Evolutionary conservation across 2,329 filamentous ascomycete genomes (phyloP).

Genomic region (Sclerotinia subarctica): DNA sequence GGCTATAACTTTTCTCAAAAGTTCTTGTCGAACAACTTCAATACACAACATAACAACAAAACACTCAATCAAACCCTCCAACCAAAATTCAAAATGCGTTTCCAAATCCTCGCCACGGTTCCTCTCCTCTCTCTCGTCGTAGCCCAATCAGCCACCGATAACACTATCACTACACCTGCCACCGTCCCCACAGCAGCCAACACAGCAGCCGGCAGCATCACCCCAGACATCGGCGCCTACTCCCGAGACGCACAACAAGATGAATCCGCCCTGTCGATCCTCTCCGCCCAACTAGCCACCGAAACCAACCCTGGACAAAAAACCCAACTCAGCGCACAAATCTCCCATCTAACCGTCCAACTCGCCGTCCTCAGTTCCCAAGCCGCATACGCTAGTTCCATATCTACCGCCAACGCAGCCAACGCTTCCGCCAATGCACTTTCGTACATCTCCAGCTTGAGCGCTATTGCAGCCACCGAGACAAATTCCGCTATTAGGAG

Average conservation of each 20-base stretch:
- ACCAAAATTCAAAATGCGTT: conserved; percentile 16
- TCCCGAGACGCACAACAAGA: neutral
- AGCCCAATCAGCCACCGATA: conserved; percentile 6
- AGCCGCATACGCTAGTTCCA: neutral
- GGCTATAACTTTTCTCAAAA: neutral
- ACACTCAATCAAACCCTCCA: neutral
- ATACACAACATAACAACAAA: neutral
- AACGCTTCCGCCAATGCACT: neutral
- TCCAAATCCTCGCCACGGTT: conserved; percentile 14
- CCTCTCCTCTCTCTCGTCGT: conserved; percentile 6
- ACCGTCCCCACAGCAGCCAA: neutral
- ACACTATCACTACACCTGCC: neutral
- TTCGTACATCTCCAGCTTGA: conserved; percentile 10
- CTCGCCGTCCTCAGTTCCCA: conserved; percentile 7
- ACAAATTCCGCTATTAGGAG: conserved; percentile 5
- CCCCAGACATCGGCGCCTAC: conserved; percentile 9
- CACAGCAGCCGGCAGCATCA: neutral
- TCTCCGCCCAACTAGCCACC: conserved; percentile 1
- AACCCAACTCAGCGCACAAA: conserved; percentile 14
- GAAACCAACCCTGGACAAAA: neutral
- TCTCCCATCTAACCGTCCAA: neutral
- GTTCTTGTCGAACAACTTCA: neutral
- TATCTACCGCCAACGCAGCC: neutral
- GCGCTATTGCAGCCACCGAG: conserved; percentile 3
- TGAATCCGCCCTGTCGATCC: neutral